phyloP scores from a whole-genome alignment of 495 filamentous ascomycete genomes.

The Xylona heveae region DNA sequence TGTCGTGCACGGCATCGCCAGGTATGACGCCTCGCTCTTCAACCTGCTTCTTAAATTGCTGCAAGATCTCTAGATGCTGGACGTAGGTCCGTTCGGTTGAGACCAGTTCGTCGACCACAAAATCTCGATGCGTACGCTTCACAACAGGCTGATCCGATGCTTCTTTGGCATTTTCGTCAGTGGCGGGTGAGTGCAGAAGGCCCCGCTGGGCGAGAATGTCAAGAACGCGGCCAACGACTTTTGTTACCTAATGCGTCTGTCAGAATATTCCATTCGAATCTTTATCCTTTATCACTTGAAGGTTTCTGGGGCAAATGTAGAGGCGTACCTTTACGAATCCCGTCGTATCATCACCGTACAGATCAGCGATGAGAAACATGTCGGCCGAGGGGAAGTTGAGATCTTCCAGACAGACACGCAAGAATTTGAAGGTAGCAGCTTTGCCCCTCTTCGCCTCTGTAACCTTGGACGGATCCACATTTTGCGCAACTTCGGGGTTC shows the following conservation, averaged over 20 bases:
- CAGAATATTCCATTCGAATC: slow-evolving; percentile 6
- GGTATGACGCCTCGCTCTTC: slow-evolving; percentile 73
- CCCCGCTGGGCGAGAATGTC: slow-evolving; percentile 63
- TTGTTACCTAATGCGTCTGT: slow-evolving; percentile 34
- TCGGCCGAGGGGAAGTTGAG: slow-evolving; percentile 58
- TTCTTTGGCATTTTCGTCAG: slow-evolving; percentile 21
- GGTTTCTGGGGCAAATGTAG: slow-evolving; percentile 18
- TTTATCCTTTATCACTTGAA: not conserved
- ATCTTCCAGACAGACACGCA: slow-evolving; percentile 34
- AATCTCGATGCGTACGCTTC: slow-evolving; percentile 59
- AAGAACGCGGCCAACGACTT: slow-evolving; percentile 70
- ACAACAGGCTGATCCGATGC: slow-evolving; percentile 26
- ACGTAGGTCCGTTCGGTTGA: slow-evolving; percentile 95
- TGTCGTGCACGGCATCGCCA: slow-evolving; percentile 79
- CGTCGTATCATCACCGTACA: slow-evolving; percentile 85
- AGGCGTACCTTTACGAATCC: slow-evolving; percentile 76
- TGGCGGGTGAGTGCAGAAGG: slow-evolving; percentile 29
- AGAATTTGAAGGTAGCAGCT: slow-evolving; percentile 31
- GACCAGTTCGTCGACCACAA: slow-evolving; percentile 76
- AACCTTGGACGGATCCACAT: slow-evolving; percentile 35
- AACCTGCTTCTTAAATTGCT: slow-evolving; percentile 75
- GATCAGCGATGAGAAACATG: slow-evolving; percentile 75
- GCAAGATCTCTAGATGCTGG: slow-evolving; percentile 87
- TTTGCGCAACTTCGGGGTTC: slow-evolving; percentile 37
- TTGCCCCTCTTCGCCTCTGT: slow-evolving; percentile 44